These are phyloP conservation scores for Helichrysum umbraculigerum DNA, from an alignment of 129 eudicot species.

Conservation along the genomic window DNA sequence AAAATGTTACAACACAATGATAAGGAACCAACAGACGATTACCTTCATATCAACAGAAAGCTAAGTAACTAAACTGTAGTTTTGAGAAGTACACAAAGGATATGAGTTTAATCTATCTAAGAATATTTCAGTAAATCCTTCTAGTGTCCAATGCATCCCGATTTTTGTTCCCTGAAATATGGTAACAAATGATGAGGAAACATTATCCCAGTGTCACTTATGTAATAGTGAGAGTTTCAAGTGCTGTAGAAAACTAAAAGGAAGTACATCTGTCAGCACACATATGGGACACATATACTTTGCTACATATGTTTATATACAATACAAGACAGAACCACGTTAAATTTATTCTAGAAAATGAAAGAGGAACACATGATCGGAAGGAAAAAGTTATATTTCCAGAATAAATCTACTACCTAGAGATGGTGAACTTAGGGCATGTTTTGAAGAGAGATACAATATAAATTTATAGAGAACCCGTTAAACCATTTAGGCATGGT, in stretches of 20 bases:
- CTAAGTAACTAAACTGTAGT: background rate
- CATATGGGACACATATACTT: background rate
- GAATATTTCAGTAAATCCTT: constrained; percentile 59
- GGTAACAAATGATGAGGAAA: background rate
- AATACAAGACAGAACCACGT: background rate
- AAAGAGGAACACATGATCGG: background rate
- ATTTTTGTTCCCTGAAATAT: constrained; percentile 51
- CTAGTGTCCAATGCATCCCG: constrained; percentile 69
- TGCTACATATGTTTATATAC: background rate
- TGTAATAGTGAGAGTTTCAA: background rate
- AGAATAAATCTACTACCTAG: background rate
- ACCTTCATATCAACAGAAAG: constrained; percentile 6
- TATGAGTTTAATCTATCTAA: constrained; percentile 64
- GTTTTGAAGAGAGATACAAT: background rate
- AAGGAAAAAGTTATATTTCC: too few relatives aligned
- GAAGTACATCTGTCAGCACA: background rate
- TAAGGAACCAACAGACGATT: constrained; percentile 51
- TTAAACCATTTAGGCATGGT: too few relatives aligned
- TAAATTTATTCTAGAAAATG: background rate
- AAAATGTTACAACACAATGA: constrained; percentile 45
- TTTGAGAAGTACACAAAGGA: constrained; percentile 48
- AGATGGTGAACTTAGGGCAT: background rate
- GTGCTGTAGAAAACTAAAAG: background rate
- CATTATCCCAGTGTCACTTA: background rate
- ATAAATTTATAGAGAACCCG: too few relatives aligned